A percentile compares a stretch with the other conserved stretches of the same genome.
Conservation (phyloP, 352 stramenopile genomes). For the Pythium grandisporangium region DNA sequence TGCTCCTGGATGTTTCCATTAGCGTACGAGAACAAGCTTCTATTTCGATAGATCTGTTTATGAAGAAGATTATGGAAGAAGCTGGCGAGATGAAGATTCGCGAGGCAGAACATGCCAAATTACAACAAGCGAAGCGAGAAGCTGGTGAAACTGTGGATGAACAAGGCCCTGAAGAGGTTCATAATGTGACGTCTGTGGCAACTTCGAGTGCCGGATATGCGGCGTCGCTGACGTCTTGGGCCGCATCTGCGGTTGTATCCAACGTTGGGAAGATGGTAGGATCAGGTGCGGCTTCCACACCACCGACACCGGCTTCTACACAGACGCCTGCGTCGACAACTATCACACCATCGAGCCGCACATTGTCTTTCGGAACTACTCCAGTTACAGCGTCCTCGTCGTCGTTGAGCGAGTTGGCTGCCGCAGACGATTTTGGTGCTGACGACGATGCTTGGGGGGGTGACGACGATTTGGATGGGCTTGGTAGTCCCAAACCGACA, state of each 20-base stretch:
- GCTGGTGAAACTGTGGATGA: slow-evolving; percentile 16
- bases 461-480: slow-evolving; percentile 42
- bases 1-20: slow-evolving; percentile 74
- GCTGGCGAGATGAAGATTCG: slow-evolving; percentile 70
- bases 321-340: not conserved
- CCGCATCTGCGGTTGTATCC: slow-evolving; percentile 48
- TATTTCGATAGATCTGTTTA: slow-evolving; percentile 66
- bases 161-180: slow-evolving; percentile 6
- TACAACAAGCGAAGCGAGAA: slow-evolving; percentile 49
- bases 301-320: not conserved
- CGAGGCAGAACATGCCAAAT: slow-evolving; percentile 50
- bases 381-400: slow-evolving; percentile 11
- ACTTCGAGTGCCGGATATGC: slow-evolving; percentile 24
- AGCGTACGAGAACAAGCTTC: slow-evolving; percentile 73
- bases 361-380: not conserved
- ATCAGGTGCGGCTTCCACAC: slow-evolving; percentile 14
- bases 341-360: slow-evolving; percentile 1
- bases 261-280: slow-evolving; percentile 65
- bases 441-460: slow-evolving; percentile 55
- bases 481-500: slow-evolving; percentile 29
- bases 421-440: slow-evolving; percentile 31
- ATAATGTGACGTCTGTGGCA: too few relatives aligned
- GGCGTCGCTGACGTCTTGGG: slow-evolving; percentile 67
- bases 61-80: slow-evolving; percentile 76
- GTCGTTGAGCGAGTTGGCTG: slow-evolving; percentile 10